phyloP scores from a whole-genome alignment of 805 yeast genomes.

The Myxozyma vanderwaltii region DNA sequence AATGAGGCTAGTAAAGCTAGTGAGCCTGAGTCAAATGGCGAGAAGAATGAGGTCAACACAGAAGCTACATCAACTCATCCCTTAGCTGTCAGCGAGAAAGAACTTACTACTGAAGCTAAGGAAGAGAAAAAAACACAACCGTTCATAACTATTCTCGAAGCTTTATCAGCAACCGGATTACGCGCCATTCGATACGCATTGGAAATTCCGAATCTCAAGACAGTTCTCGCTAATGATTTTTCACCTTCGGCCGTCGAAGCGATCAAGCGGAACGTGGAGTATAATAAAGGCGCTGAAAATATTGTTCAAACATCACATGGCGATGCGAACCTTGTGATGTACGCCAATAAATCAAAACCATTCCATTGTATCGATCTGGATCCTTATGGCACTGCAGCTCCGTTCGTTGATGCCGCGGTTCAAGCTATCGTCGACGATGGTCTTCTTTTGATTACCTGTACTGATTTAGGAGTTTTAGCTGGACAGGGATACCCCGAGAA shows the following conservation, averaged over 20 bases:
- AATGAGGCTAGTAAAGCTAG: constrained; percentile 12
- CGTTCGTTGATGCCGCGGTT: constrained; percentile 89
- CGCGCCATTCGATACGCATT: constrained; percentile 92
- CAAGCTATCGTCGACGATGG: constrained; percentile 86
- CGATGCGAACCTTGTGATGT: constrained; percentile 89
- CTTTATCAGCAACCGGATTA: constrained; percentile 91
- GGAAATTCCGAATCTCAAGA: constrained; percentile 76
- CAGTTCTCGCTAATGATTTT: constrained; percentile 86
- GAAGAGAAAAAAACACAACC: constrained; percentile 41
- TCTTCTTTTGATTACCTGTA: constrained; percentile 84
- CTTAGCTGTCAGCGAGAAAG: not conserved
- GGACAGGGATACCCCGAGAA: constrained; percentile 97
- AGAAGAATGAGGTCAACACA: no score
- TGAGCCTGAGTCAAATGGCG: constrained; percentile 10
- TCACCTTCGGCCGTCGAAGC: constrained; percentile 81
- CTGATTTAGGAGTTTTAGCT: constrained; percentile 93
- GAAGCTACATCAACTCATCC: not conserved
- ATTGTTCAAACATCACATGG: constrained; percentile 72
- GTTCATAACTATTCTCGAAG: constrained; percentile 76
- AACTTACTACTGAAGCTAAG: not conserved
- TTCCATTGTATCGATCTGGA: constrained; percentile 92
- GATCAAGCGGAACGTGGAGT: constrained; percentile 68
- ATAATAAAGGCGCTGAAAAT: constrained; percentile 65
- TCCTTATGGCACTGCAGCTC: constrained; percentile 97
- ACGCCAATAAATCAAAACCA: constrained; percentile 42